phyloP scores from a whole-genome alignment of 2,329 filamentous ascomycete species.

The Colletotrichum theobromicola region DNA sequence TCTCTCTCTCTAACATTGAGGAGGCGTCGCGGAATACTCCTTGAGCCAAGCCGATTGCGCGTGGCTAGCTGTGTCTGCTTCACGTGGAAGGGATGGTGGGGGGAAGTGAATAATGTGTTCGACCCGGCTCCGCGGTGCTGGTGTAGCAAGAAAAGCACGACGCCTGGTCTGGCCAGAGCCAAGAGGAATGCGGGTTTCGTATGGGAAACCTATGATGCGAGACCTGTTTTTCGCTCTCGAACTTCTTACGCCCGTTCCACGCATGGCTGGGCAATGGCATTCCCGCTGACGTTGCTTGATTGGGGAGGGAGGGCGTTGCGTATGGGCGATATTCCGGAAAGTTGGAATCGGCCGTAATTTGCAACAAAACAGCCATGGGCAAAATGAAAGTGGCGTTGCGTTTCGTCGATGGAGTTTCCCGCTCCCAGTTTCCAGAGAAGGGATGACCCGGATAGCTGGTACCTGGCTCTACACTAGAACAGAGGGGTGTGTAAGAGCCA shows the following conservation, averaged over 20 bases:
- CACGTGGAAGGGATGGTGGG: background rate
- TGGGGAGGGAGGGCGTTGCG: background rate
- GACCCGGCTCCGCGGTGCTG: background rate
- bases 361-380: background rate
- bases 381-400: background rate
- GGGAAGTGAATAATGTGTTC: background rate
- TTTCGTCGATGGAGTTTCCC: background rate
- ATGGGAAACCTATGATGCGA: background rate
- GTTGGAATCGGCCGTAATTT: background rate
- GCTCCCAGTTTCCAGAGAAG: background rate
- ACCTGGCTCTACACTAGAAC: background rate
- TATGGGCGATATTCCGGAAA: background rate
- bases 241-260: background rate
- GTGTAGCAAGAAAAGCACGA: background rate
- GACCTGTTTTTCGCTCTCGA: background rate
- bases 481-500: background rate
- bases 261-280: background rate
- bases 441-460: constrained; percentile 8
- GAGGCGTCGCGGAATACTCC: background rate
- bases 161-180: background rate
- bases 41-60: background rate
- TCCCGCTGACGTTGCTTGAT: background rate
- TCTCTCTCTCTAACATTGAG: background rate
- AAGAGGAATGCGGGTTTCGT: background rate
- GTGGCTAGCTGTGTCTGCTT: background rate